These are phyloP conservation scores for Botryotinia calthae DNA, from an alignment of 2,329 filamentous ascomycete genomes.

Conservation along the genomic window DNA sequence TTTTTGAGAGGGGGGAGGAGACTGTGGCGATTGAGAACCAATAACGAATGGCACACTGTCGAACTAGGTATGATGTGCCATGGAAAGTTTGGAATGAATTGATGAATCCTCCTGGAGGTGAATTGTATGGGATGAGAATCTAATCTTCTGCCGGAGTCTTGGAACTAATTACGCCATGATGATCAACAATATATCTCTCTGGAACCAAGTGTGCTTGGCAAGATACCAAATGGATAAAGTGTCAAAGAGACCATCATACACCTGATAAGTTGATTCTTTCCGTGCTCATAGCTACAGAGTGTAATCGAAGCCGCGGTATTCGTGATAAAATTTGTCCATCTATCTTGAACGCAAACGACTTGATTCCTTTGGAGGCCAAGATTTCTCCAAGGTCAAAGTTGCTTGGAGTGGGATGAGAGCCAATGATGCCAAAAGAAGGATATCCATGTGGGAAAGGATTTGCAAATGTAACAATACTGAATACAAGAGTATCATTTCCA, in stretches of 20 bases:
- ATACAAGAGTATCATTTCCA: not conserved
- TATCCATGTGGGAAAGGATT: too few species aligned
- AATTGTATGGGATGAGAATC: not conserved
- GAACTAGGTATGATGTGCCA: not conserved
- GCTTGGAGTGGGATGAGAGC: too few species aligned
- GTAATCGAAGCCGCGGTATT: not conserved
- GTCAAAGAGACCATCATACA: not conserved
- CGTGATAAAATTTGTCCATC: too few species aligned
- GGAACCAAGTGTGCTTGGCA: too few species aligned
- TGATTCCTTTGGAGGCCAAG: not conserved
- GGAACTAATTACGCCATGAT: not conserved
- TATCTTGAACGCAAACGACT: not conserved
- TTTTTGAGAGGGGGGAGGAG: rapidly evolving
- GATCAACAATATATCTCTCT: too few species aligned
- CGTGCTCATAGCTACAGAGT: not conserved
- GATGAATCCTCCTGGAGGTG: not conserved
- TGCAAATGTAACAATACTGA: too few species aligned
- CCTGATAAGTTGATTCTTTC: not conserved
- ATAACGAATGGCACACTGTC: not conserved
- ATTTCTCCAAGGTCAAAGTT: too few species aligned
- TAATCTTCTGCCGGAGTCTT: too few species aligned
- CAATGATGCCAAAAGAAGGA: too few species aligned
- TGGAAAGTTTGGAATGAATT: not conserved
- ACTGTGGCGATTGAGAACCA: not conserved
- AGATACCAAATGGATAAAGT: not conserved